Conservation (phyloP, 306 rosid genomes). For the Lathyrus sativus region DNA sequence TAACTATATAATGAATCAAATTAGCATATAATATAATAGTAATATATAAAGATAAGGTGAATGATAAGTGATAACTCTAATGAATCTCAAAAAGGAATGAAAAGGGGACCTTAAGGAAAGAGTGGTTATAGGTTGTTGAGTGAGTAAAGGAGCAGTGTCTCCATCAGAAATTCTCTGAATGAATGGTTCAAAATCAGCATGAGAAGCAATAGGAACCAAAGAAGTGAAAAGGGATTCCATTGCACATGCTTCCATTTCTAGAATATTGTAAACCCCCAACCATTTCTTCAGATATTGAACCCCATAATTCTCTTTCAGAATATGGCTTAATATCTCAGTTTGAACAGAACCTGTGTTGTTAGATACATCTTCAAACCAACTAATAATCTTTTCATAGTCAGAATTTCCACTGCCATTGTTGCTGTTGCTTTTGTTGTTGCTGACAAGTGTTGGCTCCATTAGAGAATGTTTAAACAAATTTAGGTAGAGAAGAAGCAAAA, state of each 20-base stretch:
- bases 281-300: slow-evolving; percentile 75
- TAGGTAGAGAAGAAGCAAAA: slow-evolving; percentile 1
- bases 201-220: slow-evolving; percentile 74
- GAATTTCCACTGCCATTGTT: slow-evolving; percentile 27
- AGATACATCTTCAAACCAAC: slow-evolving; percentile 74
- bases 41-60: no score
- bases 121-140: slow-evolving; percentile 74
- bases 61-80: no score
- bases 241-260: slow-evolving; percentile 56
- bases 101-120: slow-evolving; percentile 75
- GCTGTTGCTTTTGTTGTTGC: slow-evolving; percentile 51
- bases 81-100: slow-evolving; percentile 21
- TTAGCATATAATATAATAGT: no score
- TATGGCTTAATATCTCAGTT: slow-evolving; percentile 53
- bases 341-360: slow-evolving; percentile 60
- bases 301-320: slow-evolving; percentile 65
- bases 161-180: slow-evolving; percentile 86
- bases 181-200: slow-evolving; percentile 78
- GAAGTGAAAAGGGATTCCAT: slow-evolving; percentile 80
- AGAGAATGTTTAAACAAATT: neutral
- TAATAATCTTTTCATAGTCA: slow-evolving; percentile 45
- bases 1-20: no score
- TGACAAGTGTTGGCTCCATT: slow-evolving; percentile 54
- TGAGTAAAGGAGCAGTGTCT: slow-evolving; percentile 61
- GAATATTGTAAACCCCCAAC: slow-evolving; percentile 57